Evolutionary conservation across 2,329 filamentous ascomycete species (phyloP).

Genomic region (Aureobasidium sp.): DNA sequence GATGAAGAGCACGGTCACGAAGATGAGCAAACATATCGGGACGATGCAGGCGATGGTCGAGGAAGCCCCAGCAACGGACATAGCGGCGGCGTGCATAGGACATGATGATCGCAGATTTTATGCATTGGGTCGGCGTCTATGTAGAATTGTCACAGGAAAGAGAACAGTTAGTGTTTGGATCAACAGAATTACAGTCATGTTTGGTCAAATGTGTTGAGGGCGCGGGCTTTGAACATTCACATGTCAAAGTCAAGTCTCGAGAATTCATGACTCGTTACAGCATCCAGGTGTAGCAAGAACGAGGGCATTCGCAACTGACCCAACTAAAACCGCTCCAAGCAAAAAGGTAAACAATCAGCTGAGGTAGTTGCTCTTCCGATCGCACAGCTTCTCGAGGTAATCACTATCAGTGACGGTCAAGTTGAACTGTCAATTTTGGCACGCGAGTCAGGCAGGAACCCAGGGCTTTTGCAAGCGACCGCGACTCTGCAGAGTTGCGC

Average conservation of each 20-base stretch:
- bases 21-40: conserved; percentile 16
- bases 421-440: not conserved
- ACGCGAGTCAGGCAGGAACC: not conserved
- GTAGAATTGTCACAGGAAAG: conserved; percentile 5
- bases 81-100: not conserved
- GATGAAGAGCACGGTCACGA: conserved; percentile 31
- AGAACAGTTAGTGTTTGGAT: not conserved
- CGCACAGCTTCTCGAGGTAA: not conserved
- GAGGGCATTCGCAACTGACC: not conserved
- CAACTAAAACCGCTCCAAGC: not conserved
- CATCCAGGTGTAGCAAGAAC: not conserved
- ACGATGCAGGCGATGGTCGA: conserved; percentile 11
- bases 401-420: not conserved
- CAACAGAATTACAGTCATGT: not conserved
- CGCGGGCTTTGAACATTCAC: conserved; percentile 27
- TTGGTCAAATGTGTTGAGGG: not conserved
- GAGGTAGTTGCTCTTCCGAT: not conserved
- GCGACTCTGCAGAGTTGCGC: not conserved
- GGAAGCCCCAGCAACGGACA: not conserved
- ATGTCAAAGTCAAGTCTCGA: not conserved
- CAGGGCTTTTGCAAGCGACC: conserved; percentile 7
- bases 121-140: conserved; percentile 6
- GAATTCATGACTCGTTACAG: conserved; percentile 5
- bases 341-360: not conserved
- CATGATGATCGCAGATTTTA: conserved; percentile 10